phyloP scores from a whole-genome alignment of 2,329 filamentous ascomycete species.

The Fusarium lateritium region DNA sequence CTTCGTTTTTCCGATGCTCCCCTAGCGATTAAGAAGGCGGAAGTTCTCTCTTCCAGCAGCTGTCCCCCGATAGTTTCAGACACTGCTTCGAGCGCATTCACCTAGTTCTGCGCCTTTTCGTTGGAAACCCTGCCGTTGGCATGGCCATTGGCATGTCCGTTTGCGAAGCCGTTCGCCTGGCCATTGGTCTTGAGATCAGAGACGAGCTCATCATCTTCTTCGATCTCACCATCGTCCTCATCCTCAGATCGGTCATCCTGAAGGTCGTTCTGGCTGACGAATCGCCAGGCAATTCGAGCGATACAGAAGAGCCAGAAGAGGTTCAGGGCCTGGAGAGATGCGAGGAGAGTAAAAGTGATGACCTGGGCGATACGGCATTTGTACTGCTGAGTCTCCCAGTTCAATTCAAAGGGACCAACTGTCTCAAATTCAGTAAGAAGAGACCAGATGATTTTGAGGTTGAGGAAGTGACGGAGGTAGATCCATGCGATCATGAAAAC shows the following conservation, averaged over 20 bases:
- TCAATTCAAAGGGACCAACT: conserved; percentile 80
- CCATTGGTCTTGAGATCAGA: conserved; percentile 45
- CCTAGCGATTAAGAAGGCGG: conserved; percentile 4
- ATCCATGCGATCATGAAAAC: conserved; percentile 88
- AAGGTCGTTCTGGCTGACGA: conserved; percentile 71
- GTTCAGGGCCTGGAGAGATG: conserved; percentile 80
- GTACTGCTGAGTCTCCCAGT: conserved; percentile 84
- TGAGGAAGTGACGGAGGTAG: conserved; percentile 90
- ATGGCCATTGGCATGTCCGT: conserved; percentile 33
- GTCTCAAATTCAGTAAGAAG: conserved; percentile 82
- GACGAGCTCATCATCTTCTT: conserved; percentile 65
- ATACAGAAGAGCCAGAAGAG: conserved; percentile 88
- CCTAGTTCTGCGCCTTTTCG: conserved; percentile 36
- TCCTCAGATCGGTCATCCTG: conserved; percentile 81
- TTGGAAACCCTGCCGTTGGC: conserved; percentile 37
- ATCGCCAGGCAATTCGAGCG: conserved; percentile 79
- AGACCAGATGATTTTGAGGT: conserved; percentile 82
- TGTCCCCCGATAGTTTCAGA: neutral
- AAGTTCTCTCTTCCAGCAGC: neutral
- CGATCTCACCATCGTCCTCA: conserved; percentile 64
- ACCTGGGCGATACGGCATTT: conserved; percentile 79
- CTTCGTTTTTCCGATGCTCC: conserved; percentile 15
- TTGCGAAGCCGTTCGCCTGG: conserved; percentile 31
- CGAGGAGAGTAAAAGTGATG: conserved; percentile 76
- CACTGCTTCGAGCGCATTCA: neutral